Evolutionary conservation across 163 green algal genomes (phyloP), one percentile per base, ranked within the genome.

Genomic region (Scenedesmus sp.): DNA sequence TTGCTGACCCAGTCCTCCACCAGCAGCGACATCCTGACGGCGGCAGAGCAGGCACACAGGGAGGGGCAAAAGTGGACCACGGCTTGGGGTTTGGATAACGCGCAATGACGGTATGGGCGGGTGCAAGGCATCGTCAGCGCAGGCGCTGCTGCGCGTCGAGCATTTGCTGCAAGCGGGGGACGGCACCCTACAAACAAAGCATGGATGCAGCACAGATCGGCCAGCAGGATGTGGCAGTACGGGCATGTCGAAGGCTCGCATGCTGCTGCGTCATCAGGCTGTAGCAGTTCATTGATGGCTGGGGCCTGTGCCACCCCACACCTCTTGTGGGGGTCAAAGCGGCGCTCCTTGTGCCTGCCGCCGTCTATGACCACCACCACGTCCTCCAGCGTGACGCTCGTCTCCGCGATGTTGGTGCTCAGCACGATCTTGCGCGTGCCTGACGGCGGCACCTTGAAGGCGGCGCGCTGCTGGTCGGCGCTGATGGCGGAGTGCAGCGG

Each of bases 381-480:
- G 83, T 99, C 97, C 83, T 99, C 97, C 83, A 99, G 99, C 20
- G 97, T 99, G 85, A 99, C 78, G 82, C 91, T 97, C 42, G 98
- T 99, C 95, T 99, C 98, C 0, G 98, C 98, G 81, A 99, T 99
- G 96, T 99, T 99, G 80, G 98, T 99, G 24, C 97, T 96, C 89
- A 99, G 93, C 49, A 99, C 98, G 26, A 99, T 94, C 91, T 99
- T 99, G 53, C 97, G 95, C 24, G 97, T 93, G 18, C 96, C 95
- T 3, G 53, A 35, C 3, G 89, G 89, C 6, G 89, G 89, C 20
- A 92, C 46, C 79, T 84, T 76, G 51, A 96, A 95, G 18, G 93
- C 94, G 33, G 79, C 53, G 13, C 94, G 93, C 95, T 99, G 98
- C 82, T 98, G 96, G 24, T 94, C 90, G 2, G 96, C 93, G 6